phyloP scores from a whole-genome alignment of 805 yeast genomes.

The Nakazawaea siamensis region DNA sequence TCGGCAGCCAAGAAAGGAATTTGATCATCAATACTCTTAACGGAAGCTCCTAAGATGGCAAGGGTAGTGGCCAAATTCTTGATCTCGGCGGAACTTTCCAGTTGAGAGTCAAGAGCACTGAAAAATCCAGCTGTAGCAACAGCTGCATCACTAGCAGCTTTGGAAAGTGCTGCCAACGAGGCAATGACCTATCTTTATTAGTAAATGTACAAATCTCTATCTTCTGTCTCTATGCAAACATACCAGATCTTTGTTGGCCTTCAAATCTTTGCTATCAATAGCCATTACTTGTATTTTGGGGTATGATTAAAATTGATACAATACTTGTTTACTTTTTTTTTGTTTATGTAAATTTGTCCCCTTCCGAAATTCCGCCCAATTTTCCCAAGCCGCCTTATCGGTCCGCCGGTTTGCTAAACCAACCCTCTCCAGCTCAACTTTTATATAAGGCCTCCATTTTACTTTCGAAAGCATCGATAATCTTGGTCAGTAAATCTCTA shows the following conservation, averaged over 20 bases:
- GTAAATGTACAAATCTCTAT: too few relatives aligned
- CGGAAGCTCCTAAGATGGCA: constrained; percentile 24
- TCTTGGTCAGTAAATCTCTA: neutral
- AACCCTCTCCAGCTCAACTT: too few relatives aligned
- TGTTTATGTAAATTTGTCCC: too few relatives aligned
- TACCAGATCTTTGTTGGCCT: constrained; percentile 27
- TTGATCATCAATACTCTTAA: constrained; percentile 10
- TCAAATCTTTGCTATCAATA: constrained; percentile 17
- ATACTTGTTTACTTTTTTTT: too few relatives aligned
- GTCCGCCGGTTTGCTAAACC: too few relatives aligned
- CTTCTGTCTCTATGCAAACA: too few relatives aligned
- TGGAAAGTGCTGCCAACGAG: constrained; percentile 72
- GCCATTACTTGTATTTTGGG: too few relatives aligned
- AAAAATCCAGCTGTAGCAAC: constrained; percentile 71
- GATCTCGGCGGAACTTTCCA: constrained; percentile 36
- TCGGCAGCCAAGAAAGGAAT: constrained; percentile 10
- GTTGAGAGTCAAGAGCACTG: constrained; percentile 44
- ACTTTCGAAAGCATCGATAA: neutral
- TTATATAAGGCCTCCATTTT: too few relatives aligned
- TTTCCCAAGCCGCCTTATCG: too few relatives aligned
- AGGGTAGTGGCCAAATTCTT: constrained; percentile 32
- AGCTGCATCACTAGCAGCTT: constrained; percentile 83
- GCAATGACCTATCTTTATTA: constrained; percentile 53
- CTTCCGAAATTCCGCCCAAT: too few relatives aligned
- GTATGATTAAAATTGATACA: too few relatives aligned